Base-by-base conservation (phyloP, 129 eudicot species). In the Solidago caesia region DNA sequence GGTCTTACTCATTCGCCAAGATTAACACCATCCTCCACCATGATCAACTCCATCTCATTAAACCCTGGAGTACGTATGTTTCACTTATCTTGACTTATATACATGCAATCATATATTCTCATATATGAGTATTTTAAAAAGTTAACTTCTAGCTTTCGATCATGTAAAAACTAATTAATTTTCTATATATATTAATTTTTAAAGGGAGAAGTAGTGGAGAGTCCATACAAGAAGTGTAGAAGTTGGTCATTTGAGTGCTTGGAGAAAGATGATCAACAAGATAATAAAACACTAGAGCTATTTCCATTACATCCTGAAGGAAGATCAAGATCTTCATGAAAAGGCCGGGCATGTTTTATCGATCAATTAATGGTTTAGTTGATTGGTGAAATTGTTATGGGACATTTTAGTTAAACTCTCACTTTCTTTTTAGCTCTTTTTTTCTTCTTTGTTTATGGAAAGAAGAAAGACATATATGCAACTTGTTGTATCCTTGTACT, bases 241-340 rank as follows among this genome's bases (percentile, higher is more conserved):
- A 75, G 87, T 33, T 92, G 96, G 93, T 72, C 89, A 59, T 89
- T 87, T 78, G 97, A 92, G 67, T 68, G 84, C 62, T 27, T 77
- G 69, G 88, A 87, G 42, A 83, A 81, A 46, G 81, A 83, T 42
- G 74, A 68, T 72, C 74, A 65, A 43, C 89, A 75, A 64, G 91
- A 80, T 73, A 77, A 82, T 78, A 80, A 84, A 81, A 92, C 96
- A 41, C 86, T 92, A 44, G 83, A 92, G 84, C 88, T 92, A 42
- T 92, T 92, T 61, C 97, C 97, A 70, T 82, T 92, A 71, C 97
- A 85, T 80, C 97, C 97, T 2, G 96, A 87, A 85, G 86, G 87
- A 76, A 87, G 85, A 81, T 85, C 57, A 82, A 84, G 83, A 79
- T 68, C 39, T 13, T 51, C 83, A 2, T 75, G 80, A 84, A 71